phyloP scores from a whole-genome alignment of 257 asterid species.

The Solanum piurae region DNA sequence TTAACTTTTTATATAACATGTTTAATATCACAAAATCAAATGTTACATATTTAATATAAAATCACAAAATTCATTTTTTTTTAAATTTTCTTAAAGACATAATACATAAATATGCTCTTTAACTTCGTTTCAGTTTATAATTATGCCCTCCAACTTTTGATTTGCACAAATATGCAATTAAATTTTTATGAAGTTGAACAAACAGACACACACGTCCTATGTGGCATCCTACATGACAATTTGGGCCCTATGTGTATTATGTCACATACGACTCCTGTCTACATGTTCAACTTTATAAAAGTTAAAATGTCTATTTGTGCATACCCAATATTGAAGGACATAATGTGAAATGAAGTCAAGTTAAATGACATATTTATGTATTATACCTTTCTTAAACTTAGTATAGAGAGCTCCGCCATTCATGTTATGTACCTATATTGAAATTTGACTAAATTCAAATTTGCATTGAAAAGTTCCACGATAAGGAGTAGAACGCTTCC shows the following conservation, averaged over 20 bases:
- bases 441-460: accelerated
- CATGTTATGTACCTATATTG: accelerated
- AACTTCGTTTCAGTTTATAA: accelerated
- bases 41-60: no score
- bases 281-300: no score
- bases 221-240: neutral
- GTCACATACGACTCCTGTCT: neutral
- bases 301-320: no score
- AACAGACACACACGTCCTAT: neutral
- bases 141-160: neutral
- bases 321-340: no score
- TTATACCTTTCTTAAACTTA: no score
- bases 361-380: no score
- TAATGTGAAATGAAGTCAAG: no score
- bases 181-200: neutral
- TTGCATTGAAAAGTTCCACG: neutral
- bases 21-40: no score
- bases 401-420: neutral
- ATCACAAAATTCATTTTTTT: no score
- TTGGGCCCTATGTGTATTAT: neutral
- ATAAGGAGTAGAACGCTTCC: neutral
- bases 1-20: no score
- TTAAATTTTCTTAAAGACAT: no score
- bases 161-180: neutral
- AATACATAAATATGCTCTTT: no score